Evolutionary conservation across 768 basidiomycete genomes (phyloP).

Genomic region (Exsudoporus frostii): DNA sequence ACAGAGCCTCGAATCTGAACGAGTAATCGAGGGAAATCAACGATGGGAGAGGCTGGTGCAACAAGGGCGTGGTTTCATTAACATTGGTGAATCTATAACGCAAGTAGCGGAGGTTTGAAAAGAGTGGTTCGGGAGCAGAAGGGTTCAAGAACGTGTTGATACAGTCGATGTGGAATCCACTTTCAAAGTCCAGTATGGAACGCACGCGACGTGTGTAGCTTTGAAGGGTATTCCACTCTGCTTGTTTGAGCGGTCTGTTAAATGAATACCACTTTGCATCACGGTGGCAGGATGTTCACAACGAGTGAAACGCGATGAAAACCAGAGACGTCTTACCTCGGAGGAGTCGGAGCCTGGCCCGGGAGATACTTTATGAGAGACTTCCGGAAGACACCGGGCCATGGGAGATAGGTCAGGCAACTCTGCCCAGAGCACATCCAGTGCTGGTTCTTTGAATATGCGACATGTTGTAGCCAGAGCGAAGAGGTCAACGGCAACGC

Average conservation of each 20-base stretch:
- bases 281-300: no score
- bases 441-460: slow-evolving; percentile 6
- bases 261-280: slow-evolving; percentile 14
- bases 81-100: no score
- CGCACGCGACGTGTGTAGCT: slow-evolving; percentile 12
- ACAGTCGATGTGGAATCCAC: slow-evolving; percentile 16
- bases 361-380: no score
- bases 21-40: no score
- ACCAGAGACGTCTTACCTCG: not conserved
- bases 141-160: slow-evolving; percentile 16
- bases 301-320: not conserved
- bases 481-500: not conserved
- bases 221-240: slow-evolving; percentile 13
- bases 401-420: slow-evolving; percentile 2
- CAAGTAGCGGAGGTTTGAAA: slow-evolving; percentile 19
- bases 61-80: no score
- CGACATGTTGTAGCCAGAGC: slow-evolving; percentile 6
- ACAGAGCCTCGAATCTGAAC: no score
- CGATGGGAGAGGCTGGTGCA: no score
- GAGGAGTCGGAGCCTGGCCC: no score
- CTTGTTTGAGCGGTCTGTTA: slow-evolving; percentile 6
- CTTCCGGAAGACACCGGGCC: slow-evolving; percentile 5
- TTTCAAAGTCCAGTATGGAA: slow-evolving; percentile 10
- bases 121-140: slow-evolving; percentile 13
- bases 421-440: slow-evolving; percentile 6